Base-by-base conservation (phyloP, 2,329 filamentous ascomycete genomes). In the Capronia coronata region DNA sequence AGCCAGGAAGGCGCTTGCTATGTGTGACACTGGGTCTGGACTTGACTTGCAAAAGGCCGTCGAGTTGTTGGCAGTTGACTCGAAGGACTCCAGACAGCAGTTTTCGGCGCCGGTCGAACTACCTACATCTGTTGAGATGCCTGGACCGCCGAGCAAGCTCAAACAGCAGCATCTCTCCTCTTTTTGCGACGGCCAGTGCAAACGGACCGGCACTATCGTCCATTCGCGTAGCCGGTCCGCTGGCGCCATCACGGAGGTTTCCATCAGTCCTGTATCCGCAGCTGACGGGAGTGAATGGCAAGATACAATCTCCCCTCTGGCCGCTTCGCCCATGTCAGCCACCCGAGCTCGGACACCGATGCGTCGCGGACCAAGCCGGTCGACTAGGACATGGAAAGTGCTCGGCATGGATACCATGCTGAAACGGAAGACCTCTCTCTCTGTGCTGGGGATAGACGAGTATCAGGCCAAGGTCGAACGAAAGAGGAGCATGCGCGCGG, bases 1-100 rank as follows among this genome's bases (percentile, higher is more conserved):
- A 54, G 79, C 78, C 6, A 73, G 75, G 50, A 72, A 75, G 59
- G 80, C 80, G 14, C 65, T 83, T 14, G 72, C 74, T 34, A 71
- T 75, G 57, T 83, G 79, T 3, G 80, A 83, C 61, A 73, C 72
- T 11, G 80, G 79, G 0, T 76, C 80, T 55, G 77, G 77, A 1
- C 66, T 83, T 54, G 68, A 80, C 49, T 69, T 78, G 8, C 72
- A 80, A 57, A 71, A 74, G 3, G 80, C 80, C 0, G 73, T 82
- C 18, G 73, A 78, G 50, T 60, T 80, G 49, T 64, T 83, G 54
- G 25, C 46, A 18, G 35, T 56, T 60, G 56, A 56, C 78, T 14
- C 63, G 66, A 48, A 68, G 71, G 53, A 60, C 62, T 19, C 61
- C 61, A 52, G 67, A 59, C 54, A 57, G 37, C 49, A 61, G 14